Percentiles rank a stretch among this genome's conserved stretches.
Conservation (phyloP, 768 basidiomycete species). For the Russula abietina region DNA sequence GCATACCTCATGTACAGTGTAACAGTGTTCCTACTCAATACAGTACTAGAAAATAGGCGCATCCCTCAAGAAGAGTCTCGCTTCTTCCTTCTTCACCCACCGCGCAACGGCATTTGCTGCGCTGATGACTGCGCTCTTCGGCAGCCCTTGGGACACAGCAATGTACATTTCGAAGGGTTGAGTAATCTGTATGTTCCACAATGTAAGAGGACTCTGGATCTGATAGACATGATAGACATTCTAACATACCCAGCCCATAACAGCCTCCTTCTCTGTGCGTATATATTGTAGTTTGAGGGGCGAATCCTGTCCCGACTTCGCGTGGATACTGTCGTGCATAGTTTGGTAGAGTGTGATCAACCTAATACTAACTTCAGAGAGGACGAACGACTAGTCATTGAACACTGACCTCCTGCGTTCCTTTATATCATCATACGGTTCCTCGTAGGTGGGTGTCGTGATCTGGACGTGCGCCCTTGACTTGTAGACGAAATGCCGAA, state of each 20-base stretch:
- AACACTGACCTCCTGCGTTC: conserved; percentile 52
- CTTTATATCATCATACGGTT: conserved; percentile 62
- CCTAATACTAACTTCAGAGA: conserved; percentile 36
- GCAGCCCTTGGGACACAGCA: conserved; percentile 70
- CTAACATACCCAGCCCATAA: conserved; percentile 86
- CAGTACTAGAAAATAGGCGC: conserved; percentile 73
- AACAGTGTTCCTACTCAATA: too few species aligned
- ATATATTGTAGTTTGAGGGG: conserved; percentile 84
- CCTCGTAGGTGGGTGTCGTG: conserved; percentile 79
- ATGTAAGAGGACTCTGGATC: background rate
- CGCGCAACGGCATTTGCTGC: conserved; percentile 84
- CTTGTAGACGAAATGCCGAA: conserved; percentile 95
- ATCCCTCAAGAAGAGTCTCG: conserved; percentile 72
- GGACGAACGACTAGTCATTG: conserved; percentile 11
- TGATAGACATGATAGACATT: conserved; percentile 2
- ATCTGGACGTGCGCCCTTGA: conserved; percentile 84
- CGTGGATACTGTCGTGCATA: conserved; percentile 85
- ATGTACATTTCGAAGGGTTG: conserved; percentile 91
- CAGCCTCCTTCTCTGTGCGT: conserved; percentile 76
- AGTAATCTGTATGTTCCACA: conserved; percentile 60
- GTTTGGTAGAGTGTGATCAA: conserved; percentile 83
- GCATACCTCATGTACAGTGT: background rate
- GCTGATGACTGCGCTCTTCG: conserved; percentile 81
- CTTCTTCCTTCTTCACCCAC: conserved; percentile 91
- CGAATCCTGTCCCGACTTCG: conserved; percentile 75